Base-by-base conservation (phyloP, 345 rosid species). In the Camelina hispida region DNA sequence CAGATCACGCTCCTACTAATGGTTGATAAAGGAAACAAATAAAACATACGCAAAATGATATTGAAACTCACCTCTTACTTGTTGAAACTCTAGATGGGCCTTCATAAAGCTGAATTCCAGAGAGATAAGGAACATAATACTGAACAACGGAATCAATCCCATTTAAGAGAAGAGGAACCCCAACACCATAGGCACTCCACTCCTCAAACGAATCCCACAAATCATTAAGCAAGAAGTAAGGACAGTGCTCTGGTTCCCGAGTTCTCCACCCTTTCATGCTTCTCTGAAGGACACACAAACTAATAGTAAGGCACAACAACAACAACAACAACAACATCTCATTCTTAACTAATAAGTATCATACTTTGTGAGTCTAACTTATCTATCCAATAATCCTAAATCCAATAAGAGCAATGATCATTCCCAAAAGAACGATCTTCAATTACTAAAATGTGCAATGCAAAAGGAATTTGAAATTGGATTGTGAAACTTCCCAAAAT, bases 171-270 rank as follows among this genome's bases (percentile, higher is more conserved):
- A 90, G 83, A 6, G 98, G 98, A 54, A 88, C 91, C 46, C 96
- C 98, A 0, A 86, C 89, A 15, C 98, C 94, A 16, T 87, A 90
- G 0, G 88, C 96, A 54, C 98, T 93, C 96, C 98, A 90, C 58
- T 93, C 96, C 73, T 76, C 85, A 12, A 93, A 88, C 8, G 91
- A 90, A 75, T 87, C 90, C 93, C 98, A 93, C 67, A 93, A 70
- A 86, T 88, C 96, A 52, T 81, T 91, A 38, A 93, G 79, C 43
- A 79, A 53, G 84, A 90, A 93, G 65, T 81, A 90, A 0, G 89
- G 84, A 43, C 79, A 88, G 67, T 18, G 54, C 81, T 87, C 87
- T 2, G 70, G 50, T 38, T 78, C 84, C 3, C 81, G 73, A 11
- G 74, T 82, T 64, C 85, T 85, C 95, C 91, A 82, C 25, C 80